Evolutionary conservation across 768 basidiomycete species (phyloP).

Genomic region (Saitozyma podzolica): DNA sequence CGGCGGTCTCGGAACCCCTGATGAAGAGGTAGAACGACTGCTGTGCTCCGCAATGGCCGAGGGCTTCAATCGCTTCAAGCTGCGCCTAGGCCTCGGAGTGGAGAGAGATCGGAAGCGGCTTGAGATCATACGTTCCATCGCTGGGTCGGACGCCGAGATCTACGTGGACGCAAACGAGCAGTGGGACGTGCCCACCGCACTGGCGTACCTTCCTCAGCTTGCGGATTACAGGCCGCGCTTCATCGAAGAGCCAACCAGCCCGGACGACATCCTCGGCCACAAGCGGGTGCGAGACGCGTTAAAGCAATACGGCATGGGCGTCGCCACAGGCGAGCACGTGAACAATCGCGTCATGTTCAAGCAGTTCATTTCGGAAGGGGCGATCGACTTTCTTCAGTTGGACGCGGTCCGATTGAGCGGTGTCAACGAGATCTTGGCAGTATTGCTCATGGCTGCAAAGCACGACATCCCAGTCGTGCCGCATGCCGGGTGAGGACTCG

Average conservation of each 20-base stretch:
- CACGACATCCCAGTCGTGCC: constrained; percentile 72
- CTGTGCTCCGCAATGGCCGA: background rate
- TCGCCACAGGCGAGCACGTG: constrained; percentile 80
- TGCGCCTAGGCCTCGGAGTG: constrained; percentile 1
- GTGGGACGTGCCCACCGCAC: constrained; percentile 61
- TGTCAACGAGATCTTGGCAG: constrained; percentile 81
- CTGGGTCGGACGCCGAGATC: background rate
- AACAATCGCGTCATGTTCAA: constrained; percentile 94
- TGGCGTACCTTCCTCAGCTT: constrained; percentile 83
- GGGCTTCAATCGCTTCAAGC: constrained; percentile 4
- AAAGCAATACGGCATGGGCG: constrained; percentile 72
- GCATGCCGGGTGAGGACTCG: constrained; percentile 64
- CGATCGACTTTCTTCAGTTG: constrained; percentile 87
- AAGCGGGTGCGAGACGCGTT: constrained; percentile 61
- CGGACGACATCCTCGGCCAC: constrained; percentile 75
- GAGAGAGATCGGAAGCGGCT: constrained; percentile 1
- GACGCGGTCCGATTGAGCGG: constrained; percentile 88
- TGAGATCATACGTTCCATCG: background rate
- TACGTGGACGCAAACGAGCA: constrained; percentile 63
- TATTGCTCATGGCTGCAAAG: constrained; percentile 84
- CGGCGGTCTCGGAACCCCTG: constrained; percentile 75
- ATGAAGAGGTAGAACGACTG: constrained; percentile 69
- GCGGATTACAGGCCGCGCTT: constrained; percentile 64
- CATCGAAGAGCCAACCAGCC: constrained; percentile 78
- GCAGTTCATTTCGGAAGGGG: constrained; percentile 75